phyloP scores from a whole-genome alignment of 495 filamentous ascomycete species.

The Parmelia sp. region DNA sequence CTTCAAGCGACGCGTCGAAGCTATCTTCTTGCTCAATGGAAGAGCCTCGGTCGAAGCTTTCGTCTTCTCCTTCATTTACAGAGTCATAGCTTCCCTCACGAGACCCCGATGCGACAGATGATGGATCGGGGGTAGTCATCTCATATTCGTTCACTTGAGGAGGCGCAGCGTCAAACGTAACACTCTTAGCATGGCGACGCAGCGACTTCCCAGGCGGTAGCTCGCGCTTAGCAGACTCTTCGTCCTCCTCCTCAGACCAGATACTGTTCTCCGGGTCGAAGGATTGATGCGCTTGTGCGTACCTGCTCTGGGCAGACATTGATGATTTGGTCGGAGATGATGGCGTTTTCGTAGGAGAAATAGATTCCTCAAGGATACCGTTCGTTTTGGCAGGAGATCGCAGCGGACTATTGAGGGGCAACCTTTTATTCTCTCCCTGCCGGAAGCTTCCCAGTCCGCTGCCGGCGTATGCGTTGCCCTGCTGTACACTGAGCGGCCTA shows the following conservation, averaged over 20 bases:
- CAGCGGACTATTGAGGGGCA: constrained; percentile 38
- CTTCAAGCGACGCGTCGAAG: constrained; percentile 89
- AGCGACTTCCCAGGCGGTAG: constrained; percentile 53
- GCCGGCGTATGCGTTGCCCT: constrained; percentile 55
- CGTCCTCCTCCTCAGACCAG: constrained; percentile 54
- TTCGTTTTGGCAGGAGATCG: constrained; percentile 27
- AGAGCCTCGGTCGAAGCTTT: constrained; percentile 64
- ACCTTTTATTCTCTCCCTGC: constrained; percentile 30
- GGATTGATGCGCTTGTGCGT: constrained; percentile 46
- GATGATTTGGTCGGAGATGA: constrained; percentile 82
- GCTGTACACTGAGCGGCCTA: constrained; percentile 51
- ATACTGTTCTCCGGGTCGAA: constrained; percentile 65
- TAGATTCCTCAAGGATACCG: constrained; percentile 31
- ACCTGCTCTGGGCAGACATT: constrained; percentile 60
- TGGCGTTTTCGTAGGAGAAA: constrained; percentile 66
- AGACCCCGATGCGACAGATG: constrained; percentile 79
- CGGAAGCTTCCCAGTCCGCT: constrained; percentile 43
- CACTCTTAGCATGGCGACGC: constrained; percentile 84
- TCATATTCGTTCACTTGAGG: constrained; percentile 96
- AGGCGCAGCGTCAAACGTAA: constrained; percentile 90
- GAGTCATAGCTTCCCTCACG: constrained; percentile 89
- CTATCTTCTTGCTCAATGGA: constrained; percentile 73
- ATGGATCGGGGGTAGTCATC: constrained; percentile 91
- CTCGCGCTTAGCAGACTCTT: constrained; percentile 46
- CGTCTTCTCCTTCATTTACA: constrained; percentile 62